Conservation (phyloP, 2,329 filamentous ascomycete genomes). For the Sarocladium strictum region DNA sequence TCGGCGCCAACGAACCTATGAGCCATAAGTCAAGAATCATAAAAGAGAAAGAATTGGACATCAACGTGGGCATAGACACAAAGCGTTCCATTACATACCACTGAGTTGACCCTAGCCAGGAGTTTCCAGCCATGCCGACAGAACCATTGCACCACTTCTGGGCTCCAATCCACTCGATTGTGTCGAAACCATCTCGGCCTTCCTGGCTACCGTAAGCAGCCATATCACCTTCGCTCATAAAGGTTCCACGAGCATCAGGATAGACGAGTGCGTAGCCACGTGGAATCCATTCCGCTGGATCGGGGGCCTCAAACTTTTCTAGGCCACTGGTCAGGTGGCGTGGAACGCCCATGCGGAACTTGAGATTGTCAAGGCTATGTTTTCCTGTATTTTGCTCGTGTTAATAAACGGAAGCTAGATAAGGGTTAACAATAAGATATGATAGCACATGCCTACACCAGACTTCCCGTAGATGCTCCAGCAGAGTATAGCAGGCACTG, state of each 20-base stretch:
- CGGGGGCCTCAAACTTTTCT: neutral
- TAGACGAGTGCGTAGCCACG: neutral
- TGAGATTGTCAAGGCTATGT: too few species aligned
- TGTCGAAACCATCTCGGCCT: neutral
- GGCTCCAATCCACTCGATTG: neutral
- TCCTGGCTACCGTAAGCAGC: too few species aligned
- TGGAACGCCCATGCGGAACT: neutral
- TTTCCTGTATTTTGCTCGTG: neutral
- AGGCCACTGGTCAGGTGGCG: neutral
- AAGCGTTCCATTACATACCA: too few species aligned
- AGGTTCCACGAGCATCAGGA: neutral
- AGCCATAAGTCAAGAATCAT: too few species aligned
- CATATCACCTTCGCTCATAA: neutral
- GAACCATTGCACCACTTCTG: constrained; percentile 9
- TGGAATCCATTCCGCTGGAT: neutral
- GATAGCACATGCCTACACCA: neutral
- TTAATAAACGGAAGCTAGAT: too few species aligned
- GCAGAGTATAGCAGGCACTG: neutral
- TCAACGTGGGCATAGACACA: too few species aligned
- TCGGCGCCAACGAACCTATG: neutral
- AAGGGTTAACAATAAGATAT: too few species aligned
- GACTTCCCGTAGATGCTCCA: neutral
- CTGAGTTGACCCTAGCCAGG: constrained; percentile 12
- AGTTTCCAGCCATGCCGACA: constrained; percentile 13
- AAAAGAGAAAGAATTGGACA: too few species aligned